Percentiles rank a stretch among this genome's conserved stretches.
Conservation (phyloP, 2,329 filamentous ascomycete genomes). For the Thielaviopsis populi region DNA sequence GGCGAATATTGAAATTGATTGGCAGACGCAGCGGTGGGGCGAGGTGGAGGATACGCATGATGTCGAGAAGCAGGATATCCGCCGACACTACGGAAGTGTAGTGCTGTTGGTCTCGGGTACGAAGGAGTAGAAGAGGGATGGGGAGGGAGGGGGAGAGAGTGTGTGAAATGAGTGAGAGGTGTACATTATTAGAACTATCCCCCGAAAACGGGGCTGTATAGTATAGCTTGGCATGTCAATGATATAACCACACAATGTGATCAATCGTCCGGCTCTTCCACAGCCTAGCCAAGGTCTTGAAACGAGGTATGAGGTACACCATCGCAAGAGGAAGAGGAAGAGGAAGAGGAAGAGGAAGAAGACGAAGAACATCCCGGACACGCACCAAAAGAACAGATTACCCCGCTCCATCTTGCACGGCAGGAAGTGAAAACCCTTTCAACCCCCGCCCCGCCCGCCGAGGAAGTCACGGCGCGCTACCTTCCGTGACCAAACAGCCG, state of each 20-base stretch:
- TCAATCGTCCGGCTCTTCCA: background rate
- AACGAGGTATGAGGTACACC: no score
- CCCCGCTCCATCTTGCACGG: background rate
- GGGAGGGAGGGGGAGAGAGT: background rate
- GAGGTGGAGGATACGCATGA: constrained; percentile 98
- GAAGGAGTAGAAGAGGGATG: background rate
- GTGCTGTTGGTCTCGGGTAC: constrained; percentile 61
- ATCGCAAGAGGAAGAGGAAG: background rate
- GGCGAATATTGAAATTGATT: constrained; percentile 70
- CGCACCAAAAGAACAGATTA: no score
- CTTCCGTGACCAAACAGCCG: background rate
- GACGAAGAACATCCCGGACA: background rate
- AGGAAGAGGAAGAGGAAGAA: background rate
- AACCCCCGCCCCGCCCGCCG: background rate
- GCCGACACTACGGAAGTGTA: constrained; percentile 75
- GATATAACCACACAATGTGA: no score
- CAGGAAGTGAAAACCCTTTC: background rate
- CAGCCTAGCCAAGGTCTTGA: no score
- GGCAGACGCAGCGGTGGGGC: constrained; percentile 85
- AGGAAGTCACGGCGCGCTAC: background rate
- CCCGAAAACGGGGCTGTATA: constrained; percentile 1
- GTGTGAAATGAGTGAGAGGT: no score
- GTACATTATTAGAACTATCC: background rate
- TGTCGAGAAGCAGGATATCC: constrained; percentile 80
- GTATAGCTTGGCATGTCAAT: background rate